Percentiles rank a stretch among this genome's conserved stretches.
Conservation (phyloP, 768 basidiomycete species). For the Filobasidium floriforme region DNA sequence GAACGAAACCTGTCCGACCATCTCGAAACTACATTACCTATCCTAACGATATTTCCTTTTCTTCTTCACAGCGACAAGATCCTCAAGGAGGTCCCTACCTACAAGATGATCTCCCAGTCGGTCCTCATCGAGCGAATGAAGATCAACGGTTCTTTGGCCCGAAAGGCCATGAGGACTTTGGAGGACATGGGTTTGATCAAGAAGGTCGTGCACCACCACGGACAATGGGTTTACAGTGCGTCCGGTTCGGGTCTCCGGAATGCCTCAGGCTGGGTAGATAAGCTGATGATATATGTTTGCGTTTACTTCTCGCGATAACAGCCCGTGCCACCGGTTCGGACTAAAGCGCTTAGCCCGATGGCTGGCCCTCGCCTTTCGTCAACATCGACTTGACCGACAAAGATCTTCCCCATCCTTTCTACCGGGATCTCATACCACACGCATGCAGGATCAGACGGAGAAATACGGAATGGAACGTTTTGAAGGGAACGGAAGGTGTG, state of each 20-base stretch:
- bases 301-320: background rate
- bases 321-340: slow-evolving; percentile 23
- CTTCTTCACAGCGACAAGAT: slow-evolving; percentile 51
- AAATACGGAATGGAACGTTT: too few relatives aligned
- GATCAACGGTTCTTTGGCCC: slow-evolving; percentile 89
- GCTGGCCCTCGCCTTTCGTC: too few relatives aligned
- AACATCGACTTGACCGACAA: too few relatives aligned
- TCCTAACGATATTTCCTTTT: background rate
- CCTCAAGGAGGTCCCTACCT: slow-evolving; percentile 96
- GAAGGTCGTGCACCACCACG: slow-evolving; percentile 89
- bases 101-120: slow-evolving; percentile 95
- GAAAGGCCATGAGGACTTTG: slow-evolving; percentile 80
- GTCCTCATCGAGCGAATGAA: slow-evolving; percentile 98
- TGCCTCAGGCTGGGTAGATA: background rate
- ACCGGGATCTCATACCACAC: too few relatives aligned
- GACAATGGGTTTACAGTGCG: slow-evolving; percentile 92
- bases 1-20: too few relatives aligned
- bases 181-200: slow-evolving; percentile 93
- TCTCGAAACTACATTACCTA: too few relatives aligned
- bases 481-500: too few relatives aligned
- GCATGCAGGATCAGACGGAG: too few relatives aligned
- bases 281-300: background rate
- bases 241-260: slow-evolving; percentile 30
- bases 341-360: slow-evolving; percentile 8
- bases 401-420: too few relatives aligned